Evolutionary conservation across 305 asterid genomes (phyloP).

Genomic region (Fraxinus xanthoxyloides): DNA sequence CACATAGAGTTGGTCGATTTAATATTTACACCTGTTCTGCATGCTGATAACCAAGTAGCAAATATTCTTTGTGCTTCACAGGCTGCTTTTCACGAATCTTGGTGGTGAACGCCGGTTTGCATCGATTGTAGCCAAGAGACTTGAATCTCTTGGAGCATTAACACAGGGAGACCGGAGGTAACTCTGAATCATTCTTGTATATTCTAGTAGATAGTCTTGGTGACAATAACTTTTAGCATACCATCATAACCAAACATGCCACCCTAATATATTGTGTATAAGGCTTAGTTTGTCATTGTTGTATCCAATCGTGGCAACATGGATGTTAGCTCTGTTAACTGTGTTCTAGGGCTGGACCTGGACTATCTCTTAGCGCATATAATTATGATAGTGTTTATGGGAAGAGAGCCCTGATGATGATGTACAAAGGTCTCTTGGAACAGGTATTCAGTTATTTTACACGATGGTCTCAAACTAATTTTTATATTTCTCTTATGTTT

Average conservation of each 20-base stretch:
- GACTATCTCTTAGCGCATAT: conserved; percentile 92
- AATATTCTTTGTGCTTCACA: conserved; percentile 23
- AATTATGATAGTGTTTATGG: conserved; percentile 92
- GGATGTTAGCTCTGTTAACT: conserved; percentile 21
- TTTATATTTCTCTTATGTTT: conserved; percentile 4
- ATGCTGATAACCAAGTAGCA: conserved; percentile 17
- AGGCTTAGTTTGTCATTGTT: conserved; percentile 9
- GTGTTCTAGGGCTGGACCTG: conserved; percentile 95
- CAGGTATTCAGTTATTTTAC: conserved; percentile 46
- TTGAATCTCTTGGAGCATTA: conserved; percentile 97
- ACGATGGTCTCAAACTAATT: conserved; percentile 20
- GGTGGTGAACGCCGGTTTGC: conserved; percentile 99
- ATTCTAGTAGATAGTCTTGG: not conserved
- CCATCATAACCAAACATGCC: not conserved
- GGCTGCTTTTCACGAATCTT: conserved; percentile 93
- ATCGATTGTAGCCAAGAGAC: conserved; percentile 94
- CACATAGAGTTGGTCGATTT: not conserved
- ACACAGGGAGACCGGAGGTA: conserved; percentile 99
- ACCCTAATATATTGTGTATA: not conserved
- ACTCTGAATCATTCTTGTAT: conserved; percentile 12
- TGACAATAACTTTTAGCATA: not conserved
- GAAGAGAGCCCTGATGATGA: conserved; percentile 71
- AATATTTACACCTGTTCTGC: not conserved
- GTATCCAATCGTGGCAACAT: not conserved
- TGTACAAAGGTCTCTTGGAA: conserved; percentile 88